These are phyloP conservation scores for Chrysochromulina tobinii DNA, from an alignment of 78 protist genomes.

Conservation along the genomic window DNA sequence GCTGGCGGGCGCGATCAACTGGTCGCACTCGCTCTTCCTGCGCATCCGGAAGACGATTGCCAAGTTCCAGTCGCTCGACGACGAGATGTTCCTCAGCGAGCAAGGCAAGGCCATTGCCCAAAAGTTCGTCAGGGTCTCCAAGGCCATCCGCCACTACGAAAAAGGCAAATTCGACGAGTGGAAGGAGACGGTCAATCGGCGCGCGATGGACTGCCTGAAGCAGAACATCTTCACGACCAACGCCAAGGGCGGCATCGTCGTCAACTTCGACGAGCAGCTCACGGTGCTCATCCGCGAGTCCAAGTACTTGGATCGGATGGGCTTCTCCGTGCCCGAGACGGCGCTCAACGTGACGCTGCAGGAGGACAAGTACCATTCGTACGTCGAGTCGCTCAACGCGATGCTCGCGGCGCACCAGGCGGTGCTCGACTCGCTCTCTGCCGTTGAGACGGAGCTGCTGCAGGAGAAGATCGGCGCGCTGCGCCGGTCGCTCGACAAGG, in stretches of 20 bases:
- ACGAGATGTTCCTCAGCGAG: conserved; percentile 23
- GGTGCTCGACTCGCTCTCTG: conserved; percentile 31
- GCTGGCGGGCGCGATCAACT: conserved; percentile 81
- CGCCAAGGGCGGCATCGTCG: conserved; percentile 11
- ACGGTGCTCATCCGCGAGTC: conserved; percentile 74
- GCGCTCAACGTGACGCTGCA: conserved; percentile 86
- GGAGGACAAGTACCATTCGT: conserved; percentile 71
- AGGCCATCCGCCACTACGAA: conserved; percentile 65
- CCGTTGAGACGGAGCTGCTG: conserved; percentile 57
- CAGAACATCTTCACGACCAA: background rate
- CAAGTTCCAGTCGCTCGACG: conserved; percentile 49
- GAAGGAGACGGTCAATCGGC: conserved; percentile 34
- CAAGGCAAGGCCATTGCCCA: conserved; percentile 15
- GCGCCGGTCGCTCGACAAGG: conserved; percentile 51
- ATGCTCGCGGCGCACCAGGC: conserved; percentile 52
- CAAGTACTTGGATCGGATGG: conserved; percentile 77
- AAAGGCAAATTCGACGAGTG: conserved; percentile 49
- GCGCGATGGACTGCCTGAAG: conserved; percentile 17
- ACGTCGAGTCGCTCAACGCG: conserved; percentile 54
- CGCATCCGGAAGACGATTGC: conserved; percentile 71
- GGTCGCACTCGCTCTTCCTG: conserved; percentile 70
- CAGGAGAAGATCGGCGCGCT: conserved; percentile 28
- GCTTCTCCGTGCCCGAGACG: conserved; percentile 67
- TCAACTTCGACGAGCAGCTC: conserved; percentile 72
- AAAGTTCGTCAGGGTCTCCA: conserved; percentile 62